Conservation (phyloP, 148 eudicot genomes). For the Dysphania ambrosioides region DNA sequence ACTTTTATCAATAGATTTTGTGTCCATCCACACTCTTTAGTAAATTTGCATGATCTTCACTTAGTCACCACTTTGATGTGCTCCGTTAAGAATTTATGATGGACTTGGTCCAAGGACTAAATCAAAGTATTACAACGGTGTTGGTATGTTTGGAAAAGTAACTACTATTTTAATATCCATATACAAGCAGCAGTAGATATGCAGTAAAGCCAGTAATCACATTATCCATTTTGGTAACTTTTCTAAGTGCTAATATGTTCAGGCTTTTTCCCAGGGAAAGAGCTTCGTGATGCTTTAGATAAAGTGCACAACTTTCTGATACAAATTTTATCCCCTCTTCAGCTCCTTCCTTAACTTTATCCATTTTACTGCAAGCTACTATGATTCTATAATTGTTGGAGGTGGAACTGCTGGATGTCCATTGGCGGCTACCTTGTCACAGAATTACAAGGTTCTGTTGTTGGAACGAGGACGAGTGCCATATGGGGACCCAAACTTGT, state of each 20-base stretch:
- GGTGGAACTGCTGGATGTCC: constrained; percentile 96
- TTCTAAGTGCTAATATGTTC: neutral
- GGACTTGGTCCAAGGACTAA: too few relatives aligned
- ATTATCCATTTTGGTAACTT: neutral
- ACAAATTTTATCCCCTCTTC: constrained; percentile 16
- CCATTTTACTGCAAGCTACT: constrained; percentile 51
- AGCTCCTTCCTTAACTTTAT: constrained; percentile 80
- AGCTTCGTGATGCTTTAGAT: neutral
- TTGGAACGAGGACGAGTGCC: constrained; percentile 84
- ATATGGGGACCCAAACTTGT: constrained; percentile 52
- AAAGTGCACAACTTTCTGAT: neutral
- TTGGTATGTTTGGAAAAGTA: too few relatives aligned
- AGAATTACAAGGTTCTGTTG: constrained; percentile 51
- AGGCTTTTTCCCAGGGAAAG: neutral
- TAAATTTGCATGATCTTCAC: too few relatives aligned
- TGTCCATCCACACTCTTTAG: too few relatives aligned
- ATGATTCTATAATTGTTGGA: constrained; percentile 77
- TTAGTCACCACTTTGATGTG: too few relatives aligned
- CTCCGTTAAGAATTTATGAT: too few relatives aligned
- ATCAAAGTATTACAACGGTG: too few relatives aligned
- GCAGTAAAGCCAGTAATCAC: too few relatives aligned
- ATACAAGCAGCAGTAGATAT: too few relatives aligned
- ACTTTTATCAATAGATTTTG: too few relatives aligned
- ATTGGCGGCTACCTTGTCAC: constrained; percentile 72
- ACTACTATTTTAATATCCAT: too few relatives aligned